Base-by-base conservation (phyloP, 768 basidiomycete genomes). In the Hericium coralloides region DNA sequence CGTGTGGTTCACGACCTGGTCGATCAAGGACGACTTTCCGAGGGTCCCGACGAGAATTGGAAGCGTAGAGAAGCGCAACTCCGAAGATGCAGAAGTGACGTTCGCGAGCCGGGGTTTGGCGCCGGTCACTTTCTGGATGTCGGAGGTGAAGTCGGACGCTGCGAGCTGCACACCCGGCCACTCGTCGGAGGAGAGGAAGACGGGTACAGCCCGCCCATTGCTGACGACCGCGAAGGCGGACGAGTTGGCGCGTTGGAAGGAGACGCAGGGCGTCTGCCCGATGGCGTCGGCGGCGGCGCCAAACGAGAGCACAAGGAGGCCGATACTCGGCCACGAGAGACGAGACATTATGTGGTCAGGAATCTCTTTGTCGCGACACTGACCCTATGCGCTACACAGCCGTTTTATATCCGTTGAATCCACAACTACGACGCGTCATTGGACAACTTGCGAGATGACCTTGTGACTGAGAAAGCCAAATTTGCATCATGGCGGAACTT, bases 11-110 rank as follows among this genome's bases (percentile, higher is more conserved):
- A 85, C 74, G 12, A 84, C 67, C 55, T 73, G 69, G 58, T 76
- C 68, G 53, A 83, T 79, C 52, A 84, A 66, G 36, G 78, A 73
- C 1, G 80, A 81, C 60, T 82, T 75, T 38, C 79, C 81, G 10
- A 85, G 73, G 2, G 83, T 84, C 4, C 86, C 86, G 18, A 87
- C 73, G 55, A 89, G 80, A 61, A 89, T 80, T 3, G 79, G 78
- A 1, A 43, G 14, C 14, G 69, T 66, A 3, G 70, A 58, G 12
- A 70, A 62, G 23, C 67, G 64, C 6, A 59, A 43, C 17, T 43
- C 12, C 18, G 49, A 45, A 10, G 59, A 66, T 12, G 70, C 55
- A 18, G 71, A 60, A 23, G 68, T 62, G 12, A 73, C 73, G 62
- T 87, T 88, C 47, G 73, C 67, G 14, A 87, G 57, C 1, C 70